Conservation (phyloP, 1,284 basidiomycete species). For the Cryptococcus sp. region DNA sequence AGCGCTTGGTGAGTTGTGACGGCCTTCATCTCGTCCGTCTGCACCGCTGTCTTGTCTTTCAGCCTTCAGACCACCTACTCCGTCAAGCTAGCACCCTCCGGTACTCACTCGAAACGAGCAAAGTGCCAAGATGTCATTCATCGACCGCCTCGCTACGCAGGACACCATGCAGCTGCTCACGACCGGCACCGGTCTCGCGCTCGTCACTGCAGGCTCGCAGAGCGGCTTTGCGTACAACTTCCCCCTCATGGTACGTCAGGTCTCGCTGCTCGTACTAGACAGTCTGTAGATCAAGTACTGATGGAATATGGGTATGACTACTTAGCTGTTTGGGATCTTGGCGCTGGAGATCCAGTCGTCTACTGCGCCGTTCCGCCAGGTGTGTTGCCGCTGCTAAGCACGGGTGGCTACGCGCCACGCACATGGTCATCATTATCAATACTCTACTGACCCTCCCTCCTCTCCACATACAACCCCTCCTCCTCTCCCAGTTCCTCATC, state of each 20-base stretch:
- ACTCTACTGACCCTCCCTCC: not conserved
- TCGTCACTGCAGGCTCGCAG: slow-evolving; percentile 22
- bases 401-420: not conserved
- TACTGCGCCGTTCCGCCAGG: slow-evolving; percentile 26
- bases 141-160: slow-evolving; percentile 34
- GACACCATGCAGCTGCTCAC: slow-evolving; percentile 34
- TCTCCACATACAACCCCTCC: too few species aligned
- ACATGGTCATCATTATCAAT: too few species aligned
- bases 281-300: slow-evolving; percentile 1
- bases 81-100: too few species aligned
- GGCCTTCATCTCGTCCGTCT: not conserved
- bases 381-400: too few species aligned
- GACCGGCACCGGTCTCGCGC: slow-evolving; percentile 29
- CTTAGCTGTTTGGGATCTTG: slow-evolving; percentile 44
- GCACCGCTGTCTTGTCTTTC: not conserved
- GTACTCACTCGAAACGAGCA: too few species aligned
- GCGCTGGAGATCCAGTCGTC: slow-evolving; percentile 33
- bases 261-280: too few species aligned
- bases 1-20: too few species aligned
- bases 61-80: not conserved
- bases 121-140: slow-evolving; percentile 33
- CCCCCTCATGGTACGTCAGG: slow-evolving; percentile 36
- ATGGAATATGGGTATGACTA: not conserved
- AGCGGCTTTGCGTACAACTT: slow-evolving; percentile 37
- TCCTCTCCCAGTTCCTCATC: slow-evolving; percentile 29